Conservation (phyloP, 352 stramenopile species). For the Globisporangium uncinulatum region DNA sequence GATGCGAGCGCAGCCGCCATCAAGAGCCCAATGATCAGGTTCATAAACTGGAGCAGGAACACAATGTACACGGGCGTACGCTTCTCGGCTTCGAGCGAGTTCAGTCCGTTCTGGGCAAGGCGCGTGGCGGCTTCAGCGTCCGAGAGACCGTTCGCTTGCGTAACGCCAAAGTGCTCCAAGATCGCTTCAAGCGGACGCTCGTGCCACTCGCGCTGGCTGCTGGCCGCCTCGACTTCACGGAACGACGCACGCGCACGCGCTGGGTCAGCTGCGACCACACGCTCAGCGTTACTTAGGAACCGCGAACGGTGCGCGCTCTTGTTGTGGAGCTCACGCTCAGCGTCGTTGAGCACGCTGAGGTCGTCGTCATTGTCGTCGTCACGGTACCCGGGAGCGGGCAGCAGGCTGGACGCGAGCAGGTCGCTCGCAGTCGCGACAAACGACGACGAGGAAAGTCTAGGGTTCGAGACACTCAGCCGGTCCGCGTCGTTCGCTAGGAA, state of each 20-base stretch:
- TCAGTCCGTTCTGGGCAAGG: constrained; percentile 45
- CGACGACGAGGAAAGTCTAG: constrained; percentile 15
- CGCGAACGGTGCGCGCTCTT: constrained; percentile 36
- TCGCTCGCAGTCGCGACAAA: constrained; percentile 12
- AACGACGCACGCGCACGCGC: constrained; percentile 62
- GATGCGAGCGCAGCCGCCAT: constrained; percentile 52
- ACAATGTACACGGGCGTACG: constrained; percentile 50
- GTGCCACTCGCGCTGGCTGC: constrained; percentile 41
- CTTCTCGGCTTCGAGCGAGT: constrained; percentile 56
- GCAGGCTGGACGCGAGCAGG: constrained; percentile 10
- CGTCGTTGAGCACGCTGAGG: constrained; percentile 13
- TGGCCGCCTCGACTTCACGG: constrained; percentile 32
- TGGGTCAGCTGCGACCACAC: constrained; percentile 44
- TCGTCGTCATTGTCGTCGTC: constrained; percentile 15
- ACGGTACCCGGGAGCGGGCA: constrained; percentile 7
- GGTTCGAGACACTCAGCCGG: constrained; percentile 12
- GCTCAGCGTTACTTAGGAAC: constrained; percentile 54
- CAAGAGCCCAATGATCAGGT: constrained; percentile 68
- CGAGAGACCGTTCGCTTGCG: constrained; percentile 30
- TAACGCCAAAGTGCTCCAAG: constrained; percentile 32
- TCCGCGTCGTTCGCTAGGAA: constrained; percentile 5
- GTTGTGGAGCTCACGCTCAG: constrained; percentile 16
- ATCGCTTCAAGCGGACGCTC: constrained; percentile 55
- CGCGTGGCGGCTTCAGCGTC: constrained; percentile 30
- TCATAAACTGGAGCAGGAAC: constrained; percentile 78